Evolutionary conservation across 352 stramenopile species (phyloP).

Genomic region (Pythium chondricola): DNA sequence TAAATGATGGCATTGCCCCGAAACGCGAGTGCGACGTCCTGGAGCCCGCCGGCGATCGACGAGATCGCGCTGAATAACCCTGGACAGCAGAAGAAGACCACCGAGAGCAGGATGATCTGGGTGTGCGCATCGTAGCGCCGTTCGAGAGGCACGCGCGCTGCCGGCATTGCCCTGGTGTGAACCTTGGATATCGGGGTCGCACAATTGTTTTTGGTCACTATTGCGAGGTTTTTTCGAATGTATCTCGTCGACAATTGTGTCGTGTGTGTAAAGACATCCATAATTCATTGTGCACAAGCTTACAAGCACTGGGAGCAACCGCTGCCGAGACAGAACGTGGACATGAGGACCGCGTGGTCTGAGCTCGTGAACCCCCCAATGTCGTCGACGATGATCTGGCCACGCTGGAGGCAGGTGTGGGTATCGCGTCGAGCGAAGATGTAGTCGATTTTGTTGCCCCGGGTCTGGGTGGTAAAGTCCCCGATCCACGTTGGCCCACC

Average conservation of each 20-base stretch:
- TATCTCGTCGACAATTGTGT: no score
- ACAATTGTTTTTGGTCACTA: not conserved
- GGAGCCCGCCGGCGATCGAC: conserved; percentile 34
- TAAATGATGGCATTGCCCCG: conserved; percentile 45
- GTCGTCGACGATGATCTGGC: conserved; percentile 35
- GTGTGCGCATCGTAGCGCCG: not conserved
- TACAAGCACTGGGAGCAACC: conserved; percentile 24
- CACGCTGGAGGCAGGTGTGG: conserved; percentile 35
- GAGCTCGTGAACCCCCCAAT: conserved; percentile 50
- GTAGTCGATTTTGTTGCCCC: conserved; percentile 55
- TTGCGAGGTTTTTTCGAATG: not conserved
- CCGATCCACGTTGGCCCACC: conserved; percentile 59
- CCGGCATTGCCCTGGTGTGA: not conserved
- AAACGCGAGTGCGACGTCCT: conserved; percentile 33
- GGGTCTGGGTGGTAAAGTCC: conserved; percentile 26
- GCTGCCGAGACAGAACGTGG: conserved; percentile 50
- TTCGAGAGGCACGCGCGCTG: not conserved
- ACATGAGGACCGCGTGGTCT: conserved; percentile 56
- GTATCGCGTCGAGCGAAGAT: conserved; percentile 48
- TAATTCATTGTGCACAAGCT: not conserved
- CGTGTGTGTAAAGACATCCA: no score
- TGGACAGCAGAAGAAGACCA: conserved; percentile 46
- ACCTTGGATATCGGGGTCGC: no score
- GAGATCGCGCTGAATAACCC: conserved; percentile 51
- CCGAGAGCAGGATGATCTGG: conserved; percentile 32